Percentiles rank a stretch among this genome's conserved stretches.
Evolutionary conservation across 202 grass and related monocot genomes (phyloP).

Genomic region (Digitaria exilis): DNA sequence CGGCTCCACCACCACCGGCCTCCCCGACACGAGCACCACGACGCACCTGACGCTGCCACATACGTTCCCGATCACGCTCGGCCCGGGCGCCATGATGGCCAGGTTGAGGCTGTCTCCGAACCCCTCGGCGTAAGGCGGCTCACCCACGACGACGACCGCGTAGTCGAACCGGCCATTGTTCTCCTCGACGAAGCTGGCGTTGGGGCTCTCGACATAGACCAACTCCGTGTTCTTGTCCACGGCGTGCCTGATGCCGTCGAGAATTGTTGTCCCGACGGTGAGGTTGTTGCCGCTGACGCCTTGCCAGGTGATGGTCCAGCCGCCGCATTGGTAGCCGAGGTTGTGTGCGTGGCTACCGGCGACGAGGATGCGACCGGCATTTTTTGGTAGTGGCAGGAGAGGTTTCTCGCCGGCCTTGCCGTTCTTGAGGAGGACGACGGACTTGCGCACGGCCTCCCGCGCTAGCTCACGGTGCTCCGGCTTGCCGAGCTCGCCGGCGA

Average conservation of each 20-base stretch:
- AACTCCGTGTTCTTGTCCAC: slow-evolving; percentile 24
- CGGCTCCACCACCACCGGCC: not conserved
- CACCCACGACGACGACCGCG: not conserved
- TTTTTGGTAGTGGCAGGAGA: not conserved
- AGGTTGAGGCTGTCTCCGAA: slow-evolving; percentile 57
- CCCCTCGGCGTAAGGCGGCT: not conserved
- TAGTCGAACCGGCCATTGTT: not conserved
- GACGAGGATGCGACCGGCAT: not conserved
- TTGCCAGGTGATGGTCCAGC: slow-evolving; percentile 3
- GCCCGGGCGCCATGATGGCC: slow-evolving; percentile 57
- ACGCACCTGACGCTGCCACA: slow-evolving; percentile 8
- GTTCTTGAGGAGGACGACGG: slow-evolving; percentile 1
- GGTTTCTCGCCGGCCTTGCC: not conserved
- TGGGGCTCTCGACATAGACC: slow-evolving; percentile 39
- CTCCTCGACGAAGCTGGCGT: not conserved
- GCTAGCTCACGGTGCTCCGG: not conserved
- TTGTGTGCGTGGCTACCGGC: not conserved
- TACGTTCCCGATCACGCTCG: slow-evolving; percentile 13
- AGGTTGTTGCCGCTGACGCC: not conserved
- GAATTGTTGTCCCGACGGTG: not conserved
- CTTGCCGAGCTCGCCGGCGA: slow-evolving; percentile 48
- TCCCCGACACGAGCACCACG: not conserved
- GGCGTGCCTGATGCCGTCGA: not conserved
- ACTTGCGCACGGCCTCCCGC: not conserved
- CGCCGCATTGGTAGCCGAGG: slow-evolving; percentile 5